A percentile compares a stretch with the other conserved stretches of the same genome.
Evolutionary conservation across 495 filamentous ascomycete genomes (phyloP).

Genomic region (Lepidopterella palustris): DNA sequence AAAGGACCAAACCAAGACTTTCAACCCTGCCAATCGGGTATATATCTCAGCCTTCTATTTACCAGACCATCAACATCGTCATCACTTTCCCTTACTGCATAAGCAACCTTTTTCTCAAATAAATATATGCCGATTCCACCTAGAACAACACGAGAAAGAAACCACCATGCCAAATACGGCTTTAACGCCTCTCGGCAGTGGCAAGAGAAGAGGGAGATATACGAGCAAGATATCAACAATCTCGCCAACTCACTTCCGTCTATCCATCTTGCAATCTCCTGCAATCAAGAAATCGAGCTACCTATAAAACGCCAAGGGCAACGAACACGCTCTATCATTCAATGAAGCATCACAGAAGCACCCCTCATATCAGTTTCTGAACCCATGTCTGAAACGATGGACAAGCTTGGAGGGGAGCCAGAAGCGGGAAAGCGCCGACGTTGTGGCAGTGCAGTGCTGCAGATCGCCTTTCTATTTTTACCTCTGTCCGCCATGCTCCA

Average conservation of each 20-base stretch:
- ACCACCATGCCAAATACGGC: too few relatives aligned
- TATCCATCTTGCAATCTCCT: too few relatives aligned
- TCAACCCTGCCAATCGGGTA: not conserved
- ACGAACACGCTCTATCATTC: too few relatives aligned
- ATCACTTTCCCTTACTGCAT: not conserved
- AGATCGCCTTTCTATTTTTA: conserved; percentile 2
- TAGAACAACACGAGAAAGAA: too few relatives aligned
- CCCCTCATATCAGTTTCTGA: not conserved
- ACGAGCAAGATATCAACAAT: not conserved
- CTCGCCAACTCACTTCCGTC: too few relatives aligned
- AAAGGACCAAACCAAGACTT: not conserved
- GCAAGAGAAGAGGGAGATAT: not conserved
- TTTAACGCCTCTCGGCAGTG: not conserved
- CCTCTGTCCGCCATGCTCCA: not conserved
- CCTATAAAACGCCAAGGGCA: too few relatives aligned
- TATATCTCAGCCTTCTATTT: not conserved
- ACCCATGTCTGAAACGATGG: not conserved
- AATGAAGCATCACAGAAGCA: too few relatives aligned
- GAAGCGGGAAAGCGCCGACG: not conserved
- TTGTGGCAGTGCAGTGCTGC: conserved; percentile 1
- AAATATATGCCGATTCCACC: too few relatives aligned
- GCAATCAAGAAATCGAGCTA: too few relatives aligned
- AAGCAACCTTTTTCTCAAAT: too few relatives aligned
- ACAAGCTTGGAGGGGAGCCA: not conserved
- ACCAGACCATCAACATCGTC: not conserved